These are phyloP conservation scores for Sequoia sempervirens DNA, from an alignment of 75 land plant genomes.

Conservation along the genomic window DNA sequence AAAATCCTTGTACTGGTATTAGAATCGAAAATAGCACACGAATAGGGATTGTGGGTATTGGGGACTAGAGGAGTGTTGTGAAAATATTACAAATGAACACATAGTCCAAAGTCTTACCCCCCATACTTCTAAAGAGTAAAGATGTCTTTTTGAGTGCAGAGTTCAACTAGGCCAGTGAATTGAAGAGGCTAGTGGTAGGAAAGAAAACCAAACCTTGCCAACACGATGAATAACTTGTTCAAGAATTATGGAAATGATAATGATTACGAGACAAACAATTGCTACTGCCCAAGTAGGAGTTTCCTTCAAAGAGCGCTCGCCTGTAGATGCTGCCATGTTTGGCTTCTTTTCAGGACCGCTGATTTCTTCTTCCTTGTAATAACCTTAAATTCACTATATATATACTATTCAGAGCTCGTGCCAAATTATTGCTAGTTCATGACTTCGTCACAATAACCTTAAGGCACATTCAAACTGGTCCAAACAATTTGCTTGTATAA, in stretches of 20 bases:
- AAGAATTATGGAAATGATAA: slow-evolving; percentile 43
- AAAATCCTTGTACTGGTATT: no score
- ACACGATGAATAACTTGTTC: slow-evolving; percentile 48
- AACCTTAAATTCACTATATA: no score
- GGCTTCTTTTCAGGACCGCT: background rate
- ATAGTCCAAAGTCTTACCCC: background rate
- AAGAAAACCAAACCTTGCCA: slow-evolving; percentile 36
- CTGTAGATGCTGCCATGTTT: slow-evolving; percentile 22
- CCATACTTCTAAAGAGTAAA: background rate
- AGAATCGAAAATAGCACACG: no score
- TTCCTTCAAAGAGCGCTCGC: slow-evolving; percentile 33
- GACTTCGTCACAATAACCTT: background rate
- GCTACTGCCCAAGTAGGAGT: slow-evolving; percentile 85
- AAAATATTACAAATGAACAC: background rate
- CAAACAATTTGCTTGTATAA: background rate
- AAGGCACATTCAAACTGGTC: background rate
- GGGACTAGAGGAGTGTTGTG: no score
- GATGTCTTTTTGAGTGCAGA: background rate
- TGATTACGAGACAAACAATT: slow-evolving; percentile 49
- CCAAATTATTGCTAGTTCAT: background rate
- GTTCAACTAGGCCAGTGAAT: background rate
- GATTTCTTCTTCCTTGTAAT: background rate
- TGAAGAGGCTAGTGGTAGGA: background rate
- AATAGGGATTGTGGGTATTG: no score
- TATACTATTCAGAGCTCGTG: background rate